phyloP scores from a whole-genome alignment of 2,329 filamentous ascomycete genomes.

The Pseudogymnoascus sp. region DNA sequence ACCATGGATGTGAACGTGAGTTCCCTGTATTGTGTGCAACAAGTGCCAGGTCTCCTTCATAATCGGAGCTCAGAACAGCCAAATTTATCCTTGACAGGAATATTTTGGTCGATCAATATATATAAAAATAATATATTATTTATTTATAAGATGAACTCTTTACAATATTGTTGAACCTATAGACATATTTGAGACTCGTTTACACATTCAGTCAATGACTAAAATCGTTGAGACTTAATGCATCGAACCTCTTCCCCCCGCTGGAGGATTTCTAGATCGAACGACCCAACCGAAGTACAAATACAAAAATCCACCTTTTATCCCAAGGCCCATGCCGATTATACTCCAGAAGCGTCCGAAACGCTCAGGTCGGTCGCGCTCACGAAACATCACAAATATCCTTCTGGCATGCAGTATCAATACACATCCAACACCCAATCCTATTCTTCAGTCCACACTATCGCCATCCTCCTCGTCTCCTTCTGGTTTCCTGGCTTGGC shows the following conservation, averaged over 20 bases:
- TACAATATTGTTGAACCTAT: background rate
- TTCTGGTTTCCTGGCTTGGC: background rate
- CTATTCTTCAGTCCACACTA: constrained; percentile 10
- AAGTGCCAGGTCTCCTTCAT: too few species aligned
- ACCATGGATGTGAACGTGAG: background rate
- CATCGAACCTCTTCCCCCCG: background rate
- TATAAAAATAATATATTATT: background rate
- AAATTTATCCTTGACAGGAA: background rate
- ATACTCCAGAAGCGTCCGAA: constrained; percentile 4
- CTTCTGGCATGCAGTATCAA: constrained; percentile 1
- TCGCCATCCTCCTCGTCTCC: constrained; percentile 5
- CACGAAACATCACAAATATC: constrained; percentile 1
- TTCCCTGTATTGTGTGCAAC: background rate
- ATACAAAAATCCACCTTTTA: background rate
- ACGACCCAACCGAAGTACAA: background rate
- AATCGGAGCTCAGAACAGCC: background rate
- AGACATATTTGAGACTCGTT: too few species aligned
- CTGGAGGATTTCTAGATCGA: background rate
- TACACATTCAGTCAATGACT: background rate
- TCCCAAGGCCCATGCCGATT: background rate
- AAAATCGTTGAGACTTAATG: background rate
- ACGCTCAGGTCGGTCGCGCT: background rate
- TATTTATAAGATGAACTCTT: background rate
- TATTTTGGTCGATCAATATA: background rate
- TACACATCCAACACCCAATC: background rate